Base-by-base conservation (phyloP, 352 stramenopile genomes). In the Globisporangium cederbergense region DNA sequence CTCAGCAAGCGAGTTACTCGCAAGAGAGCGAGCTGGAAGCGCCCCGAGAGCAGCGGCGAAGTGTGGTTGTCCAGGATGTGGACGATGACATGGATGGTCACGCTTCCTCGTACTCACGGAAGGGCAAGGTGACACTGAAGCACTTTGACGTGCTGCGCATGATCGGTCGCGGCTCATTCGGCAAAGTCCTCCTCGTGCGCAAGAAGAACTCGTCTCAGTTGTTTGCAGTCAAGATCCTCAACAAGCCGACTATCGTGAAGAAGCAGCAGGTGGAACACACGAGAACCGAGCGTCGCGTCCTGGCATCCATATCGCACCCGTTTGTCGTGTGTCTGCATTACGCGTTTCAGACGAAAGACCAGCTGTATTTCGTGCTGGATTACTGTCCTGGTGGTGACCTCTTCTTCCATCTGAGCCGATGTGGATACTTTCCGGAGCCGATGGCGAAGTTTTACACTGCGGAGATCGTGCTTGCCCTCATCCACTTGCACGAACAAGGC, bases 101-200 rank as follows among this genome's bases (percentile, higher is more conserved):
- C 13, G 57, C 51, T 10, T 38, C 30, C 13, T 42, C 36, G 25
- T 42, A 43, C 18, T 13, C 52, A 32, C 60, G 59, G 51, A 74
- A 64, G 53, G 53, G 58, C 36, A 91, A 92, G 71, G 75, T 95
- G 22, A 91, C 86, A 16, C 74, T 96, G n/a, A 78, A 88, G 63
- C 78, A 96, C 60, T 97, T 97, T 67, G 85, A 97, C 58, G 76
- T 96, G 62, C 59, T 96, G 45, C 83, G 90, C n/a, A 92, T 98
- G 74, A 90, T 98, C 40, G 94, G 94, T 52, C 92, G 94, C 60
- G 94, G 94, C 2, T 94, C 80, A 20, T 98, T 98, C 49, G 94
- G 94, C 45, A 97, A 98, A 79, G 95, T 97, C 4, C 66, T 97
- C 52, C 70, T 95, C n/a, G 84, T 90, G 52, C 77, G 86, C 51